Conservation (phyloP, 495 filamentous ascomycete genomes). For the Neurospora africana region DNA sequence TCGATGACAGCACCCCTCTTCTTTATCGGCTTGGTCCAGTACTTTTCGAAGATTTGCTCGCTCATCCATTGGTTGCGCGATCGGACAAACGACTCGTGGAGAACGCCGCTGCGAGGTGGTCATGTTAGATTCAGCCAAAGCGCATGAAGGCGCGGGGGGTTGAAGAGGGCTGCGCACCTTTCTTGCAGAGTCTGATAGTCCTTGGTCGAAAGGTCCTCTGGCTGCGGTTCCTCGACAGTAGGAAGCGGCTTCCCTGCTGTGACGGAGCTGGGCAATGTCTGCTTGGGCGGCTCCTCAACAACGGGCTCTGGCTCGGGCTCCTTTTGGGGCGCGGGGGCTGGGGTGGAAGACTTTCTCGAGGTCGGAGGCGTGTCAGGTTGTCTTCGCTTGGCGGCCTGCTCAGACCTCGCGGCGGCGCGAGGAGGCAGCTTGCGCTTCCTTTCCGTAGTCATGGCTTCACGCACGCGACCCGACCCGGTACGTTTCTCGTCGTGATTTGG, state of each 20-base stretch:
- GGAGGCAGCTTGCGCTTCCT: conserved; percentile 48
- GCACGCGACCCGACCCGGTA: conserved; percentile 7
- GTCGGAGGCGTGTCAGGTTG: conserved; percentile 27
- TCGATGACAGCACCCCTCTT: conserved; percentile 60
- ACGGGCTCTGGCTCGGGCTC: conserved; percentile 16
- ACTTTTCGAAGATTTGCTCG: conserved; percentile 83
- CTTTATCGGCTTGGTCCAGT: conserved; percentile 86
- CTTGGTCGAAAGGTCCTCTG: conserved; percentile 46
- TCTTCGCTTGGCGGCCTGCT: conserved; percentile 41
- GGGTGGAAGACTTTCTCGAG: conserved; percentile 20
- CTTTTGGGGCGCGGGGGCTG: conserved; percentile 21
- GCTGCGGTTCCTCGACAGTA: conserved; percentile 58
- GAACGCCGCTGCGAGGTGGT: conserved; percentile 54
- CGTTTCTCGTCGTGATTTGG: conserved; percentile 7
- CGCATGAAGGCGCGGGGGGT: not conserved
- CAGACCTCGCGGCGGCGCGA: conserved; percentile 40
- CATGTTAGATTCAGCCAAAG: conserved; percentile 1
- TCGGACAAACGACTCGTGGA: conserved; percentile 68
- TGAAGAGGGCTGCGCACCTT: conserved; percentile 44
- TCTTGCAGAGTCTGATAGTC: conserved; percentile 78
- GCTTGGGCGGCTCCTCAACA: conserved; percentile 32
- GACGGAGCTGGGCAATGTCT: conserved; percentile 46
- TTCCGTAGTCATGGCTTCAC: conserved; percentile 30
- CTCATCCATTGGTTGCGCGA: conserved; percentile 84
- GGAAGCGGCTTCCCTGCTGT: conserved; percentile 57